A percentile compares a stretch with the other conserved stretches of the same genome.
Conservation (phyloP, 2,329 filamentous ascomycete genomes). For the Pseudogymnoascus sp. region DNA sequence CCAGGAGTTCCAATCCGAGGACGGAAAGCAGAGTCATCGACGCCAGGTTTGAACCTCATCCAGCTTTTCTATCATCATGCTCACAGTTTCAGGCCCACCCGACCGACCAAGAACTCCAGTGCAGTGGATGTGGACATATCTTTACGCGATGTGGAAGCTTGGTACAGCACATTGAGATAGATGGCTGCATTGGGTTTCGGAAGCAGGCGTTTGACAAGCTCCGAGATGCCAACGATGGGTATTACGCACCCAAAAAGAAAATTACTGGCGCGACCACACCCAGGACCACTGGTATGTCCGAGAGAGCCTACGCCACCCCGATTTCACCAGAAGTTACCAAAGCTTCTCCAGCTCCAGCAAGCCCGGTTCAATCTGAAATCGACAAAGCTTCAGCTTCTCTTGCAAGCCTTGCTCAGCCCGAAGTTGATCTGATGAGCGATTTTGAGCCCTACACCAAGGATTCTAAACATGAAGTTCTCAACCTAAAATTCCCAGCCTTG, state of each 20-base stretch:
- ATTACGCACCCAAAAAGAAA: neutral
- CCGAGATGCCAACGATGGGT: neutral
- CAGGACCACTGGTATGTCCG: neutral
- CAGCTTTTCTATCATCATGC: neutral
- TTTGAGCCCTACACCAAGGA: neutral
- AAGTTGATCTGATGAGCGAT: neutral
- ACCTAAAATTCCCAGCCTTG: neutral
- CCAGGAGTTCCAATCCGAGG: conserved; percentile 16
- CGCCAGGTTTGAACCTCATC: conserved; percentile 5
- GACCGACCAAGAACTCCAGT: conserved; percentile 18
- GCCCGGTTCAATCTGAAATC: neutral
- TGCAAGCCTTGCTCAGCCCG: neutral
- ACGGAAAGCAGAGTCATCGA: conserved; percentile 15
- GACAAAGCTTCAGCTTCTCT: neutral
- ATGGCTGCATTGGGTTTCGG: conserved; percentile 12
- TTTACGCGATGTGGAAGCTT: conserved; percentile 21
- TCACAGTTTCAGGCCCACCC: conserved; percentile 16
- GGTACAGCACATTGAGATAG: conserved; percentile 19
- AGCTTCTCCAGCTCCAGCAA: neutral
- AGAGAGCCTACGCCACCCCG: neutral
- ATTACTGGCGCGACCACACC: neutral
- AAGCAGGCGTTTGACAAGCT: neutral
- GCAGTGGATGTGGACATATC: conserved; percentile 15
- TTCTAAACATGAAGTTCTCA: neutral
- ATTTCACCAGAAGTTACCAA: neutral